Evolutionary conservation across 257 asterid genomes (phyloP).

Genomic region (Solanum medicagineum): DNA sequence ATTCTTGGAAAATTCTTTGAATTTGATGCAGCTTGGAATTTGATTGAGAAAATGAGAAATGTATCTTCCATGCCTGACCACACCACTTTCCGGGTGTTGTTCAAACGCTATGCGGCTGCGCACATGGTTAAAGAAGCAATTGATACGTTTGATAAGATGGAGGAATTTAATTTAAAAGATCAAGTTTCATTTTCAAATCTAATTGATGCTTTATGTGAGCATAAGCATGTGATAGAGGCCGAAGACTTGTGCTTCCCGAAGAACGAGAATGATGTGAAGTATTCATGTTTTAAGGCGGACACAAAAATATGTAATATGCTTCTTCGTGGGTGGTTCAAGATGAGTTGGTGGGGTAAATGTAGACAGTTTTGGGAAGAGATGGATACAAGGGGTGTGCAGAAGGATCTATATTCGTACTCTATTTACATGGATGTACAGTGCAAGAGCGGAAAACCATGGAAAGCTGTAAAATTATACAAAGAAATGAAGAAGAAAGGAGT

Average conservation of each 20-base stretch:
- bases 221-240: conserved; percentile 86
- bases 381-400: conserved; percentile 58
- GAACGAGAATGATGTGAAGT: conserved; percentile 6
- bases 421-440: conserved; percentile 80
- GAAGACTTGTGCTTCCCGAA: conserved; percentile 66
- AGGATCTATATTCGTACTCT: conserved; percentile 73
- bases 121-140: conserved; percentile 77
- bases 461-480: conserved; percentile 66
- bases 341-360: conserved; percentile 84
- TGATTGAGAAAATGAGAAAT: conserved; percentile 43
- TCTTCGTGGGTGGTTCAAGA: conserved; percentile 76
- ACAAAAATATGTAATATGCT: conserved; percentile 61
- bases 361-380: conserved; percentile 86
- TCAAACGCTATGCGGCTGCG: conserved; percentile 66
- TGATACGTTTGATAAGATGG: conserved; percentile 44
- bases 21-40: conserved; percentile 50
- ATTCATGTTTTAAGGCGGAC: conserved; percentile 20
- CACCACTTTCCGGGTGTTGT: conserved; percentile 55
- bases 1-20: conserved; percentile 82
- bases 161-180: conserved; percentile 57
- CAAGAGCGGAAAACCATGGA: conserved; percentile 85
- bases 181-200: conserved; percentile 56
- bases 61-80: conserved; percentile 46
- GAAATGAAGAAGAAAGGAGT: conserved; percentile 79
- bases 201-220: conserved; percentile 79